Base-by-base conservation (phyloP, 192 early-diverging fungal genomes). In the Fimicolochytrium jonesii region DNA sequence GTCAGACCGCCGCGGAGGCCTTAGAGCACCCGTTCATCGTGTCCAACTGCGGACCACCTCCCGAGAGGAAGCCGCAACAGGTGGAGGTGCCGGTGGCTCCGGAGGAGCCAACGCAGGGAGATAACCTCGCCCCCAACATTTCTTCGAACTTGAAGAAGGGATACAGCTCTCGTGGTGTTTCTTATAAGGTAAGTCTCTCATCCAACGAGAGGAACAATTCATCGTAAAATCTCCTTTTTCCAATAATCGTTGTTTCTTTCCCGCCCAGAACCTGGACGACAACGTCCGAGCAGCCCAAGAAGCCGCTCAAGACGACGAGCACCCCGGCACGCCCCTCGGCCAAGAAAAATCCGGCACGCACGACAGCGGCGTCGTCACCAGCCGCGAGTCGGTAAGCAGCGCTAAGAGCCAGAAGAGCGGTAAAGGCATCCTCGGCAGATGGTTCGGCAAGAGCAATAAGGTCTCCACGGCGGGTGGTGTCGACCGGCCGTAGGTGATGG, bases 21-120 rank as follows among this genome's bases (percentile, higher is more conserved):
- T 48, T 82, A 6, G 32, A 56, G 5, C 80, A 82, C 52, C 75
- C 80, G 6, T 82, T 77, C 58, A 82, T 82, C 25, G 61, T 60
- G 0, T 35, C 59, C 64, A 57, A 70, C 66, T 74, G 70, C 61
- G 57, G 39, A 20, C 32, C 22, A 13, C 31, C 55, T 6, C 23
- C 18, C 37, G 28, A 22, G 26, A 37, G 46, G 33, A 11, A 26
- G 43, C 30, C 56, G 36, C 18, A 47, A 42, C 31, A 22, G 30
- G 15, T 49, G 33, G 29, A 64, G 15, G 50, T 45, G 32, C 44
- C 59, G n/a, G 37, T 46, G 23, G 13, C 67, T 43, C 25, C 51
- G 54, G 32, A 18, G 50, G 17, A 15, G 15, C 33, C 56, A 49
- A 13, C 46, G 52, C 20, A 33, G 20, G 47, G 52, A 9, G 47